Evolutionary conservation across 225 moss, liverwort and hornwort species (phyloP).

Genomic region (Rhytidiadelphus loreus): DNA sequence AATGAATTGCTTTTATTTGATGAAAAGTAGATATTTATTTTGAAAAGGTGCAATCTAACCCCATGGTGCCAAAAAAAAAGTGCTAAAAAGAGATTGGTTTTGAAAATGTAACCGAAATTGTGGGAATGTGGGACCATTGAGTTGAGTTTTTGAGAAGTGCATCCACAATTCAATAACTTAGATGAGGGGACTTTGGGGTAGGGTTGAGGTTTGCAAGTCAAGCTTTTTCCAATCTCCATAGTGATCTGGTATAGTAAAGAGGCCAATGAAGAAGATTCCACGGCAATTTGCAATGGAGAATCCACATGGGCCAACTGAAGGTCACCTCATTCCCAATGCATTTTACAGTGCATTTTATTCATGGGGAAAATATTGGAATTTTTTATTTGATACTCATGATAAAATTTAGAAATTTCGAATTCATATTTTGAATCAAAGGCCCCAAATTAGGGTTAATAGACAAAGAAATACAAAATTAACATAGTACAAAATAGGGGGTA

Average conservation of each 20-base stretch:
- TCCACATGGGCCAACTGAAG: accelerated
- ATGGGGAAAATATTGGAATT: neutral
- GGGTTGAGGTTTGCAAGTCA: neutral
- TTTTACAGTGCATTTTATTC: accelerated
- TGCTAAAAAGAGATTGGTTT: neutral
- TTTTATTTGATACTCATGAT: neutral
- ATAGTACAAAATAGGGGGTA: too few relatives aligned
- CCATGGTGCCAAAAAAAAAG: too few relatives aligned
- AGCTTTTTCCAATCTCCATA: neutral
- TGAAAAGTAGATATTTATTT: too few relatives aligned
- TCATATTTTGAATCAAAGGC: neutral
- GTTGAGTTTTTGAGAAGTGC: neutral
- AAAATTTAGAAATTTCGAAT: neutral
- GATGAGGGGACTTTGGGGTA: too few relatives aligned
- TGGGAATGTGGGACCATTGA: neutral
- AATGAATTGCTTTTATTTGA: too few relatives aligned
- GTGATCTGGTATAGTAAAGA: accelerated
- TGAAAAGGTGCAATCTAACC: too few relatives aligned
- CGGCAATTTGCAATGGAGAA: accelerated
- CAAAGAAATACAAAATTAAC: too few relatives aligned
- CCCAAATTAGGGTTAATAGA: too few relatives aligned
- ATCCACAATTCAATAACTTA: neutral
- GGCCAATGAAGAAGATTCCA: neutral
- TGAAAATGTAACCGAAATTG: neutral
- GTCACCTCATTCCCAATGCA: accelerated